phyloP scores from a whole-genome alignment of 768 basidiomycete species.

The Psilocybe tampanensis region DNA sequence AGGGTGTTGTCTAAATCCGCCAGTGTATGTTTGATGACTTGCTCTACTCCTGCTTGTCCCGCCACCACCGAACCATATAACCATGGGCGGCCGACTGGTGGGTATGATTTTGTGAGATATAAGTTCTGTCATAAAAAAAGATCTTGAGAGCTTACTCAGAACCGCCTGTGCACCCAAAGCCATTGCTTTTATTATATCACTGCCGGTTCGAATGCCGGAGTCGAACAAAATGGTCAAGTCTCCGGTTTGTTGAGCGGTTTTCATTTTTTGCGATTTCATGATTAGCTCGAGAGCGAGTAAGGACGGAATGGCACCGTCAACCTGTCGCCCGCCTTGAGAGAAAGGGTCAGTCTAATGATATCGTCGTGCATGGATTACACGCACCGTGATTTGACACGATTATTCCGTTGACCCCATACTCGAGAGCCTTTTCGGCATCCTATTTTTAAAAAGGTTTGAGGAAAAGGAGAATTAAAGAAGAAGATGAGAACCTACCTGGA shows the following conservation, averaged over 20 bases:
- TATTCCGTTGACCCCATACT: conserved; percentile 69
- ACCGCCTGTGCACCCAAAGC: conserved; percentile 87
- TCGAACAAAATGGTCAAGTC: conserved; percentile 74
- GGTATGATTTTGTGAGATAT: background rate
- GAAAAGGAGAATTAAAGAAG: background rate
- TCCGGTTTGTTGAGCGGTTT: conserved; percentile 57
- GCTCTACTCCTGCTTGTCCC: conserved; percentile 75
- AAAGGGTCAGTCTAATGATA: background rate
- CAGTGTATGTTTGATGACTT: conserved; percentile 67
- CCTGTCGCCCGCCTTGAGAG: conserved; percentile 63
- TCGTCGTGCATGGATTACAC: conserved; percentile 8
- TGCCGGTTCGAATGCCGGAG: conserved; percentile 82
- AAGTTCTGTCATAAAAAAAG: background rate
- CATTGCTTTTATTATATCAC: conserved; percentile 83
- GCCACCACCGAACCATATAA: conserved; percentile 72
- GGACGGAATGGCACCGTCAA: conserved; percentile 79
- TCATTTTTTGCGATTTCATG: conserved; percentile 60
- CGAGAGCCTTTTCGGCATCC: conserved; percentile 73
- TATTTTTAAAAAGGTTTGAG: conserved; percentile 14
- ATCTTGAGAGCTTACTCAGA: conserved; percentile 51
- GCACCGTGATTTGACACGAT: conserved; percentile 81
- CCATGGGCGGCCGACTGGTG: conserved; percentile 70
- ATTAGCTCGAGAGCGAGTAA: conserved; percentile 72
- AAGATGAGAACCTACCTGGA: conserved; percentile 43
- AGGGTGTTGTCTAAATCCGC: conserved; percentile 71